Conservation (phyloP, 2,329 filamentous ascomycete species). For the Beauveria pseudobassiana region DNA sequence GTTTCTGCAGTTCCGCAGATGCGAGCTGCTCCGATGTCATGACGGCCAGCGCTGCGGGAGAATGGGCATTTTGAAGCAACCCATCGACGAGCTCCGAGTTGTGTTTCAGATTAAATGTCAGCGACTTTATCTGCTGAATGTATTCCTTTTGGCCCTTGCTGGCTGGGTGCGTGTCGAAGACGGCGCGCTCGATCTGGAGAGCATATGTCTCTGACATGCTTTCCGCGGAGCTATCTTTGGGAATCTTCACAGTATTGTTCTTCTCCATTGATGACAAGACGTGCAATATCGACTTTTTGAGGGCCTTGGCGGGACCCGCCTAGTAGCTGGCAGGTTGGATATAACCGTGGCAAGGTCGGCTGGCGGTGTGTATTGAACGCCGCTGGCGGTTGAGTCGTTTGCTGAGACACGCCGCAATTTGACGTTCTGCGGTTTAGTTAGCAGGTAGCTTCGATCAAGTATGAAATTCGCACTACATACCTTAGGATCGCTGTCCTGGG, state of each 20-base stretch:
- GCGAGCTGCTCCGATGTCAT: constrained; percentile 91
- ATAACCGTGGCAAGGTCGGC: constrained; percentile 44
- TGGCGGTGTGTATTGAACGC: constrained; percentile 40
- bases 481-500: constrained; percentile 44
- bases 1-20: constrained; percentile 76
- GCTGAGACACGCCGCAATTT: constrained; percentile 49
- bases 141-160: constrained; percentile 42
- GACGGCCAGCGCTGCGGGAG: constrained; percentile 68
- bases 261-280: constrained; percentile 62
- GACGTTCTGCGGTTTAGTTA: constrained; percentile 25
- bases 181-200: constrained; percentile 70
- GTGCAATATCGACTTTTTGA: constrained; percentile 62
- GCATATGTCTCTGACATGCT: constrained; percentile 62
- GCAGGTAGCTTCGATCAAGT: not conserved
- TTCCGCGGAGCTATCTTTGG: constrained; percentile 55
- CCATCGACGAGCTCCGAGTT: constrained; percentile 72
- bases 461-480: constrained; percentile 24
- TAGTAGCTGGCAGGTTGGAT: constrained; percentile 50
- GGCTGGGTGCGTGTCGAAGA: constrained; percentile 47
- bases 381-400: constrained; percentile 31
- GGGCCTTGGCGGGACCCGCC: constrained; percentile 62
- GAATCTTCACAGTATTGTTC: constrained; percentile 53
- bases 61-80: constrained; percentile 64
- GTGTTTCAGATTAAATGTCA: constrained; percentile 82
- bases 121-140: constrained; percentile 59